phyloP scores from a whole-genome alignment of 257 asterid species.

The Solanum chilense region DNA sequence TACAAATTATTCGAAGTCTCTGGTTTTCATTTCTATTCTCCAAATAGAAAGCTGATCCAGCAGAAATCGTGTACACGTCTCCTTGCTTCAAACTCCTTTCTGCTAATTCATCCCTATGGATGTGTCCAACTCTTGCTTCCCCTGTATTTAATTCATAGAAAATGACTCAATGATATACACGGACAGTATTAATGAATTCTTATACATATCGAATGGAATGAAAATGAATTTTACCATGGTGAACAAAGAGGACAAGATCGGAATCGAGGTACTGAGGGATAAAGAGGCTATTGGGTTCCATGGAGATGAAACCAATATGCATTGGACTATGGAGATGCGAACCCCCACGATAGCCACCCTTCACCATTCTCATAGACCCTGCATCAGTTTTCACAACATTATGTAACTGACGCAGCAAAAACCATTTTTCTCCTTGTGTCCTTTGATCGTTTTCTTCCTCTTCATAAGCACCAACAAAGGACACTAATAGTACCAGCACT shows the following conservation, averaged over 20 bases:
- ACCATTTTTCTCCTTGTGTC: constrained; percentile 17
- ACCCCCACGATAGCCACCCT: constrained; percentile 13
- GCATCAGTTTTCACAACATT: constrained; percentile 60
- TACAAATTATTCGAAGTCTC: constrained; percentile 57
- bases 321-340: constrained; percentile 12
- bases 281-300: constrained; percentile 74
- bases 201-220: neutral
- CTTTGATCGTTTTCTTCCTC: constrained; percentile 2
- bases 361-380: constrained; percentile 53
- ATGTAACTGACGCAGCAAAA: constrained; percentile 42
- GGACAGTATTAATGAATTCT: neutral
- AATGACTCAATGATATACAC: neutral
- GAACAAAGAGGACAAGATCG: constrained; percentile 57
- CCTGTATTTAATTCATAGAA: constrained; percentile 63
- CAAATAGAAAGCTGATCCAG: constrained; percentile 76
- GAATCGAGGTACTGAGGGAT: constrained; percentile 91
- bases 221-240: constrained; percentile 26
- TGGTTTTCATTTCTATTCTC: constrained; percentile 48
- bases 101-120: constrained; percentile 57
- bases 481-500: constrained; percentile 17
- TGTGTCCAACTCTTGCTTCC: constrained; percentile 67
- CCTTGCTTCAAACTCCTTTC: constrained; percentile 49
- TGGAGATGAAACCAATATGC: constrained; percentile 68
- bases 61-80: constrained; percentile 58
- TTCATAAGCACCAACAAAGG: constrained; percentile 6